Evolutionary conservation across 495 filamentous ascomycete species (phyloP).

Genomic region (Podospora sp.): DNA sequence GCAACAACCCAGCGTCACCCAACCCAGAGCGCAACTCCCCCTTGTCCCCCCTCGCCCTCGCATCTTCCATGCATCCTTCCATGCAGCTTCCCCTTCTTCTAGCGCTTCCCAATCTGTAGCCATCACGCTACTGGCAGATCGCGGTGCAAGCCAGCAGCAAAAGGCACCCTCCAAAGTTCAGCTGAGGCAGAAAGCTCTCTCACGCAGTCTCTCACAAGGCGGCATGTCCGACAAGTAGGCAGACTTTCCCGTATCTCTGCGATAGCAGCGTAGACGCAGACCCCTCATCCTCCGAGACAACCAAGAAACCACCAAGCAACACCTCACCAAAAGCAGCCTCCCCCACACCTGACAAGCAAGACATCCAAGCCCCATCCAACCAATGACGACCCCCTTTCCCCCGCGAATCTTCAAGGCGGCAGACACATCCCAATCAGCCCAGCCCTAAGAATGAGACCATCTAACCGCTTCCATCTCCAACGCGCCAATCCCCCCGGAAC

Average conservation of each 20-base stretch:
- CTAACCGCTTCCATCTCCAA: background rate
- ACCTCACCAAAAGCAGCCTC: too few relatives aligned
- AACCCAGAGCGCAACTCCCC: background rate
- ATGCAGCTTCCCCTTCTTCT: slow-evolving; percentile 1
- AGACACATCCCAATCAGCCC: background rate
- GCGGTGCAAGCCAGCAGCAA: background rate
- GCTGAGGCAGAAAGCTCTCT: background rate
- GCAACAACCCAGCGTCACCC: background rate
- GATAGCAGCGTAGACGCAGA: too few relatives aligned
- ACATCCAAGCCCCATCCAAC: too few relatives aligned
- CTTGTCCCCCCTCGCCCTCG: background rate
- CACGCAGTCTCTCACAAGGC: background rate
- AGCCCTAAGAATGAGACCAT: background rate
- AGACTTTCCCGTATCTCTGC: background rate
- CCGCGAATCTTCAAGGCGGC: too few relatives aligned
- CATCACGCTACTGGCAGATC: background rate
- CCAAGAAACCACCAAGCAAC: too few relatives aligned
- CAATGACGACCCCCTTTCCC: too few relatives aligned
- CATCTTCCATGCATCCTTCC: slow-evolving; percentile 18
- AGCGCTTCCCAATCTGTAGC: background rate
- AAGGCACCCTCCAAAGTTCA: background rate
- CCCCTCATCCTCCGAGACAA: too few relatives aligned
- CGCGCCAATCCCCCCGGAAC: background rate
- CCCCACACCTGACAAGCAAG: too few relatives aligned
- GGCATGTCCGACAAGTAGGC: background rate